Conservation (phyloP, 768 basidiomycete genomes). For the Cystobasidium ongulense region DNA sequence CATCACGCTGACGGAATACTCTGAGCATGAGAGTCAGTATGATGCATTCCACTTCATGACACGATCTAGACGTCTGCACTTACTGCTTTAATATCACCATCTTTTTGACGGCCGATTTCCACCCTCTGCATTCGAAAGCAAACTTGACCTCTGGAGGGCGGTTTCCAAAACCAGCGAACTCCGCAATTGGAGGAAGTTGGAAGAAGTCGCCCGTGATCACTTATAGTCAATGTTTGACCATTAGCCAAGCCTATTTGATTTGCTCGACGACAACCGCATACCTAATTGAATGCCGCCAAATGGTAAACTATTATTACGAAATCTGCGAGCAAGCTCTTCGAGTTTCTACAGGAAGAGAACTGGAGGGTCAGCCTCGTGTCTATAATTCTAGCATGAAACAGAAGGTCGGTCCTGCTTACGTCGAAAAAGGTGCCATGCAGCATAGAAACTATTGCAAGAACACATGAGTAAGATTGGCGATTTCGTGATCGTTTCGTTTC, state of each 20-base stretch:
- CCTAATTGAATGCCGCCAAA: constrained; percentile 89
- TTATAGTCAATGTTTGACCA: too few species aligned
- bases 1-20: constrained; percentile 88
- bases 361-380: neutral
- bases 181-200: constrained; percentile 86
- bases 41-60: constrained; percentile 48
- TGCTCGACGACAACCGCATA: neutral
- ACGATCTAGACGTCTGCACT: neutral
- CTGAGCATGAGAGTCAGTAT: constrained; percentile 81
- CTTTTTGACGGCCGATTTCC: constrained; percentile 50
- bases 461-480: too few species aligned
- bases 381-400: neutral
- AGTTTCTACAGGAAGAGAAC: constrained; percentile 69
- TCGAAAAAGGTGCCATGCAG: constrained; percentile 67
- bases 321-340: constrained; percentile 56
- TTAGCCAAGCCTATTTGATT: neutral
- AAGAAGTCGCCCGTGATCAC: constrained; percentile 97
- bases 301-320: constrained; percentile 58
- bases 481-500: neutral
- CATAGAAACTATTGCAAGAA: constrained; percentile 71
- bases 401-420: constrained; percentile 4
- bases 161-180: constrained; percentile 46
- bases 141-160: constrained; percentile 52
- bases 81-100: neutral
- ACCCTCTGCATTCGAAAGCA: constrained; percentile 79